phyloP scores from a whole-genome alignment of 306 rosid species.

The Lotus japonicus region DNA sequence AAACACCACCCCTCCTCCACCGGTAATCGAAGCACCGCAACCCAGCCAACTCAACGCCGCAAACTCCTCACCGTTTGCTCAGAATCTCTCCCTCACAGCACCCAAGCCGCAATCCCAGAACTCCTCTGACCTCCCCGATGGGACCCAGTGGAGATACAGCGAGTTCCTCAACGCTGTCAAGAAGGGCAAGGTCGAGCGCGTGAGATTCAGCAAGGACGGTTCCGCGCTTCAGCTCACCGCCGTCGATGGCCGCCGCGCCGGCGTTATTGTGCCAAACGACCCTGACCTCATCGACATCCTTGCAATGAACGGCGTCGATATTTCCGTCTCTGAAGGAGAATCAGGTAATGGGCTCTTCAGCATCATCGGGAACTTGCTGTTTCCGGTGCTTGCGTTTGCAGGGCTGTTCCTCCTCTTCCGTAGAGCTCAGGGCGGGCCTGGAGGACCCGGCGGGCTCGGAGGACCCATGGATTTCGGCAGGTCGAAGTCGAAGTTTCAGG shows the following conservation, averaged over 20 bases:
- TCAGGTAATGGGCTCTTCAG: slow-evolving; percentile 63
- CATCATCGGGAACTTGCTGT: slow-evolving; percentile 70
- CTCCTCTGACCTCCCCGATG: slow-evolving; percentile 78
- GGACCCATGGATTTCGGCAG: slow-evolving; percentile 99
- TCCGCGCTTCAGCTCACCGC: slow-evolving; percentile 86
- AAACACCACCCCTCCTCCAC: slow-evolving; percentile 42
- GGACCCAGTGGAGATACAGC: slow-evolving; percentile 90
- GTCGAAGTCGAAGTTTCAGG: slow-evolving; percentile 87
- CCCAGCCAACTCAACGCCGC: slow-evolving; percentile 30
- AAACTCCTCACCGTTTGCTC: slow-evolving; percentile 58
- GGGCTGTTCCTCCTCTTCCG: slow-evolving; percentile 88
- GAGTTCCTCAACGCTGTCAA: slow-evolving; percentile 91
- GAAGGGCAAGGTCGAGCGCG: slow-evolving; percentile 92
- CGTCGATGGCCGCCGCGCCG: slow-evolving; percentile 84
- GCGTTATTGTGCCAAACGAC: slow-evolving; percentile 85
- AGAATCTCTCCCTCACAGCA: slow-evolving; percentile 59
- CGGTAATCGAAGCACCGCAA: slow-evolving; percentile 58
- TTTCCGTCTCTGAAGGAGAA: slow-evolving; percentile 85
- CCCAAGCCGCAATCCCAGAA: slow-evolving; percentile 65
- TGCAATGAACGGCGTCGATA: slow-evolving; percentile 95
- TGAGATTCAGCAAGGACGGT: slow-evolving; percentile 88
- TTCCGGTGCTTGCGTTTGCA: slow-evolving; percentile 84
- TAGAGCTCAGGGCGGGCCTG: slow-evolving; percentile 80
- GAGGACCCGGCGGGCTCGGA: slow-evolving; percentile 89
- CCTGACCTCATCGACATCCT: slow-evolving; percentile 93